Conservation (phyloP, 2,329 filamentous ascomycete genomes). For the Neopestalotiopsis sp. region DNA sequence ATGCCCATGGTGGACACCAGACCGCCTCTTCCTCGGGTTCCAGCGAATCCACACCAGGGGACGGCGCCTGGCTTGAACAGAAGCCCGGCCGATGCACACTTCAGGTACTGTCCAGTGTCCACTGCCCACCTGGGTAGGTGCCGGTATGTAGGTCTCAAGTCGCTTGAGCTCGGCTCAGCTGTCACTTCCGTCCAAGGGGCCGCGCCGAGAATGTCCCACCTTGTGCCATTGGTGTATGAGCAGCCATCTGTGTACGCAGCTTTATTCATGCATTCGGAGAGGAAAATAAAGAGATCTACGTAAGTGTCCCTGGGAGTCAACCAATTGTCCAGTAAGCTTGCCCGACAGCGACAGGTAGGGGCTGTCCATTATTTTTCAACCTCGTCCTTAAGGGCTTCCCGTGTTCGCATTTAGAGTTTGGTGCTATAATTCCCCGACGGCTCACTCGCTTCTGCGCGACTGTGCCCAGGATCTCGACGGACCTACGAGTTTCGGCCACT, state of each 20-base stretch:
- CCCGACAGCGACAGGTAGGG: background rate
- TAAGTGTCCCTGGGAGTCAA: background rate
- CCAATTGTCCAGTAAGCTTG: background rate
- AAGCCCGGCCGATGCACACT: background rate
- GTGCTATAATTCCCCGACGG: background rate
- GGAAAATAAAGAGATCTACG: constrained; percentile 2
- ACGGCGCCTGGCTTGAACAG: background rate
- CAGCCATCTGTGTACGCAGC: constrained; percentile 13
- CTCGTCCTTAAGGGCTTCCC: background rate
- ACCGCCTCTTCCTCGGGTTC: background rate
- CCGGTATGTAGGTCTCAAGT: background rate
- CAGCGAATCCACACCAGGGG: background rate
- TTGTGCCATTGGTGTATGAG: constrained; percentile 21
- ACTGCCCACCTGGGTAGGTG: background rate
- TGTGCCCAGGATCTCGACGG: constrained; percentile 1
- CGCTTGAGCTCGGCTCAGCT: background rate
- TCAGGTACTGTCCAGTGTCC: too few species aligned
- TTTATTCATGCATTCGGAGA: constrained; percentile 18
- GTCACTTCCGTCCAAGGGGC: background rate
- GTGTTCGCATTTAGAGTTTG: constrained; percentile 5
- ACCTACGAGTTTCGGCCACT: background rate
- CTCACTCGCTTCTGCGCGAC: constrained; percentile 2
- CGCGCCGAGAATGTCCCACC: constrained; percentile 2
- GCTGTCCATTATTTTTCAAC: background rate
- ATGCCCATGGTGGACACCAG: background rate